Conservation (phyloP, 208 protist species). For the Zelonia costaricensis region DNA sequence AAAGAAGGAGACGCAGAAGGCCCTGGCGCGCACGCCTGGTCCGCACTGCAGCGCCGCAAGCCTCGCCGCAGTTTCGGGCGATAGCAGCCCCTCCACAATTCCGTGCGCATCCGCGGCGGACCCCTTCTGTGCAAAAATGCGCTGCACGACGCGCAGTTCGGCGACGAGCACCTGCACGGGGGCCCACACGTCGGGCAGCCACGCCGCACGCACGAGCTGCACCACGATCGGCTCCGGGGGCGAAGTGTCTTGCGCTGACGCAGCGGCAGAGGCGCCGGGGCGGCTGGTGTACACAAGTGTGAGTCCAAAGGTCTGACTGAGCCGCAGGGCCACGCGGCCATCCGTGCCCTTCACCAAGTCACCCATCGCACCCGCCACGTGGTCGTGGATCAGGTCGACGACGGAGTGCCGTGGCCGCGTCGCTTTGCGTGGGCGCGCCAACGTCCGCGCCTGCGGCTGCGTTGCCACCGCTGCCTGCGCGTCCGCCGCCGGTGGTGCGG, state of each 20-base stretch:
- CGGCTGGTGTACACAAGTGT: conserved; percentile 9
- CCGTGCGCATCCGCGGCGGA: not conserved
- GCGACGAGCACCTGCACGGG: conserved; percentile 21
- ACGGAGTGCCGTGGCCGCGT: not conserved
- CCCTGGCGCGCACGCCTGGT: conserved; percentile 4
- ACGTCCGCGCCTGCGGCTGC: not conserved
- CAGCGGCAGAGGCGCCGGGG: not conserved
- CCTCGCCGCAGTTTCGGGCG: not conserved
- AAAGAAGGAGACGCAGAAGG: conserved; percentile 41
- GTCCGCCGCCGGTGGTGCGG: too few species aligned
- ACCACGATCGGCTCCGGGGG: conserved; percentile 1
- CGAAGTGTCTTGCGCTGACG: not conserved
- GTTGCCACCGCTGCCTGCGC: not conserved
- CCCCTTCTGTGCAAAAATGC: not conserved
- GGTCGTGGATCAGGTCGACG: conserved; percentile 2
- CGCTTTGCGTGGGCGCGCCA: too few species aligned
- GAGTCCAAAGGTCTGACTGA: conserved; percentile 32
- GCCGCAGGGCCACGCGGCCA: conserved; percentile 18
- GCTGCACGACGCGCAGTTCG: conserved; percentile 14
- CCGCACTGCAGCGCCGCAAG: conserved; percentile 5
- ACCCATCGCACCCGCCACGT: conserved; percentile 2
- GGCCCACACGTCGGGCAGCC: conserved; percentile 12
- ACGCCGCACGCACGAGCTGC: conserved; percentile 26
- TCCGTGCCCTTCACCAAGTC: conserved; percentile 1
- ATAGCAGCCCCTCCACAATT: not conserved